Conservation (phyloP, 2,329 filamentous ascomycete genomes). For the Neofusicoccum sp. region DNA sequence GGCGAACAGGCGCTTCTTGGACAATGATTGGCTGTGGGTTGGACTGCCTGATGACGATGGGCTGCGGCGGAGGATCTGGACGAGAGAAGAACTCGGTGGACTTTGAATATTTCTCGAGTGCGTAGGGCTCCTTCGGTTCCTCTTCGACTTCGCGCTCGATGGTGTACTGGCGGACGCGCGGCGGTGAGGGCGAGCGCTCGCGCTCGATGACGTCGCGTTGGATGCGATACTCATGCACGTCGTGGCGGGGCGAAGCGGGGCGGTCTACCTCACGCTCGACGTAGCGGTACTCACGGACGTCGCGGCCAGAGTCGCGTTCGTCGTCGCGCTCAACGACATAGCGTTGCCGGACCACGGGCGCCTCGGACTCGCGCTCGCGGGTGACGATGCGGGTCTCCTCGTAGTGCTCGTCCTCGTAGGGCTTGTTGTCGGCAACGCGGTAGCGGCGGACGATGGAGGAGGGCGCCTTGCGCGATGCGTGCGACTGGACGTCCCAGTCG, state of each 20-base stretch:
- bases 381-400: slow-evolving; percentile 51
- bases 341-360: neutral
- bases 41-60: slow-evolving; percentile 53
- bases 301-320: slow-evolving; percentile 23
- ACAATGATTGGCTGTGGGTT: slow-evolving; percentile 55
- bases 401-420: slow-evolving; percentile 41
- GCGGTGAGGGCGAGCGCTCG: slow-evolving; percentile 47
- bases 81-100: slow-evolving; percentile 53
- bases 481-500: slow-evolving; percentile 41
- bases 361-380: slow-evolving; percentile 22
- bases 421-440: slow-evolving; percentile 52
- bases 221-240: slow-evolving; percentile 51
- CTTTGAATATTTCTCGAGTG: slow-evolving; percentile 52
- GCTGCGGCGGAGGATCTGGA: slow-evolving; percentile 39
- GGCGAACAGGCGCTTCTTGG: slow-evolving; percentile 48
- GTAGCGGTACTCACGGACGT: slow-evolving; percentile 39
- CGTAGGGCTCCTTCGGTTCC: slow-evolving; percentile 40
- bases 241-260: slow-evolving; percentile 43
- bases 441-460: slow-evolving; percentile 62
- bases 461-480: slow-evolving; percentile 33
- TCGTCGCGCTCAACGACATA: slow-evolving; percentile 17
- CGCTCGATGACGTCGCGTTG: slow-evolving; percentile 44
- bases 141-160: slow-evolving; percentile 46
- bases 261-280: slow-evolving; percentile 29
- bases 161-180: slow-evolving; percentile 33